Conservation (phyloP, 768 basidiomycete species). For the Amylocystis lapponica region DNA sequence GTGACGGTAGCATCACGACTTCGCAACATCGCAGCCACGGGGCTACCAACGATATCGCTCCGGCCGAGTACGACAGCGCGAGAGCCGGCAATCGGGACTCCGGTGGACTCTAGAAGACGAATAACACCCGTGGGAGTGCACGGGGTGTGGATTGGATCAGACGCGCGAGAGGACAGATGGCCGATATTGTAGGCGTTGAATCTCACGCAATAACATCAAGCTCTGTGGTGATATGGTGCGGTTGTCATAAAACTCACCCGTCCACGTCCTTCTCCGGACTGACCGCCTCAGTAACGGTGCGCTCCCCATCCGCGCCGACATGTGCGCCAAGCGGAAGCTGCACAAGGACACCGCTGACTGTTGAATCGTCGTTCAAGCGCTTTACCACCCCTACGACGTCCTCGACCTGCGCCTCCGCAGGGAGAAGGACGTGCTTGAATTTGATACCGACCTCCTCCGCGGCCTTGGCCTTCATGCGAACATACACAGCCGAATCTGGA, state of each 20-base stretch:
- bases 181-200: slow-evolving; percentile 99
- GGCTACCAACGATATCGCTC: slow-evolving; percentile 96
- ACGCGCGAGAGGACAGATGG: slow-evolving; percentile 84
- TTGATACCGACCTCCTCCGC: slow-evolving; percentile 90
- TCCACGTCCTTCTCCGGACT: slow-evolving; percentile 95
- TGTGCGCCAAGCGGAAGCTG: slow-evolving; percentile 91
- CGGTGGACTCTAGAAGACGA: slow-evolving; percentile 84
- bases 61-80: slow-evolving; percentile 92
- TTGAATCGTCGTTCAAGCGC: slow-evolving; percentile 76
- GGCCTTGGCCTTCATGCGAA: slow-evolving; percentile 97
- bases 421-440: slow-evolving; percentile 71
- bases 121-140: slow-evolving; percentile 96
- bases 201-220: slow-evolving; percentile 32
- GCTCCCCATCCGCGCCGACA: slow-evolving; percentile 75
- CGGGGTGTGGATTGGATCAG: slow-evolving; percentile 84
- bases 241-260: slow-evolving; percentile 77
- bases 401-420: slow-evolving; percentile 64
- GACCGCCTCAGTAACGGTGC: slow-evolving; percentile 90
- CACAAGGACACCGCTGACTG: slow-evolving; percentile 86
- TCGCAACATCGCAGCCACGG: slow-evolving; percentile 86
- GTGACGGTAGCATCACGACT: slow-evolving; percentile 94
- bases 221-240: slow-evolving; percentile 2
- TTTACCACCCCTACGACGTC: slow-evolving; percentile 74
- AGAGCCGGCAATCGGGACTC: slow-evolving; percentile 67
- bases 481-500: slow-evolving; percentile 86